Evolutionary conservation across 2,329 filamentous ascomycete genomes (phyloP), one percentile per base, ranked within the genome.

Genomic region (Colletotrichum somersetense): DNA sequence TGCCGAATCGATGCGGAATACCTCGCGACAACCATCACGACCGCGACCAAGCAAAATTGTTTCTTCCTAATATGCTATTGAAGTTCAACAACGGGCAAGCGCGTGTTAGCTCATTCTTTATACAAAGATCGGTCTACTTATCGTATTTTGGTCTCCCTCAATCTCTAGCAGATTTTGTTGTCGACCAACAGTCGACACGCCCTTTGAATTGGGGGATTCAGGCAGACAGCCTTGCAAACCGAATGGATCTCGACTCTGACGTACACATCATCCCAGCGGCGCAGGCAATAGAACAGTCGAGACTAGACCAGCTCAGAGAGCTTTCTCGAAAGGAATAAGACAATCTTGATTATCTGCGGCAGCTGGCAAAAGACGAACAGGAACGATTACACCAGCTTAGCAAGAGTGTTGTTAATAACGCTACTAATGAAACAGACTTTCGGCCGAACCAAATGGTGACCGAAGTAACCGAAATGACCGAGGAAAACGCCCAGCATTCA

Each of bases 261-360:
- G 30, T 12, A 62, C 5, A 62, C 23, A 62, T 30, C 18, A 62
- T 38, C 18, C 18, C 20, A 26, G 20, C 33, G 33, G 59, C 33
- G 20, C 33, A 62, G 59, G 14, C 20, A 4, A 42, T 11, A 38
- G 59, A 30, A 23, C 20, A 62, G 44, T 62, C 2, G 11, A 50
- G 18, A 38, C 44, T 62, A 35, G 59, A 62, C 23, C 12, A 62
- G 11, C 59, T 62, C 6, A 62, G 48, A 12, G 59, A 40, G n/a
- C 59, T 62, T 62, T 62, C 59, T 18, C 11, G 48, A 52, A 14
- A 23, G 23, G 8, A 62, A 42, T 30, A 62, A 50, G 59, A 44
- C 20, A 62, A 62, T 23, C 26, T 62, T 62, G 8, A 62, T 44
- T 4, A 62, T 18, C 59, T 62, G 20, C 20, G 5, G 20, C 30